Conservation (phyloP, 352 stramenopile species). For the Globisporangium paddicum region DNA sequence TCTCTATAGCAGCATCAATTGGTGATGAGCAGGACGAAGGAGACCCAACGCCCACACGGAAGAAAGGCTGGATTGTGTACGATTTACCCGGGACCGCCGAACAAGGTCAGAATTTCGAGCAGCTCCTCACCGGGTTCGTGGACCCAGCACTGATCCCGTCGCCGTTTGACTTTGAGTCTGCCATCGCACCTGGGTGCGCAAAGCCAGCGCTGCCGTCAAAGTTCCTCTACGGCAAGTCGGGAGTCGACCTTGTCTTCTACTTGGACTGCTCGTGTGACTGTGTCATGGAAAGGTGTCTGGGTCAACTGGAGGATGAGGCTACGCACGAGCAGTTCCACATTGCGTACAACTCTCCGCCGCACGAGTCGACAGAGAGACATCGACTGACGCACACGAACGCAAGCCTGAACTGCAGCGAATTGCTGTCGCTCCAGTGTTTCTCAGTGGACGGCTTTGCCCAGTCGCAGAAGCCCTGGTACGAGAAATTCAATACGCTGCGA, state of each 20-base stretch:
- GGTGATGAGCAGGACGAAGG: neutral
- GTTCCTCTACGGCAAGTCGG: constrained; percentile 63
- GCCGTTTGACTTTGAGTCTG: constrained; percentile 51
- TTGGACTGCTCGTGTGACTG: constrained; percentile 31
- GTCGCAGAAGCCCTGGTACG: constrained; percentile 36
- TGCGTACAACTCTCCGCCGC: constrained; percentile 34
- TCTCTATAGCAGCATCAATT: neutral
- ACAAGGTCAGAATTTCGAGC: constrained; percentile 44
- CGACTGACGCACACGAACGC: constrained; percentile 47
- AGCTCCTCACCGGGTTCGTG: constrained; percentile 51
- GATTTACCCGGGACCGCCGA: constrained; percentile 47
- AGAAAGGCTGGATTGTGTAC: constrained; percentile 57
- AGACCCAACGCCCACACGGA: neutral
- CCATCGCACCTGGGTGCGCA: constrained; percentile 32
- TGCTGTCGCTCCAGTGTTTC: constrained; percentile 54
- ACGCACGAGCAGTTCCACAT: constrained; percentile 45
- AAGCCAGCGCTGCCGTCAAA: constrained; percentile 31
- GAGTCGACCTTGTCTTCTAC: constrained; percentile 69
- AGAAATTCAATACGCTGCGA: constrained; percentile 47
- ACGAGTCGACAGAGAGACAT: constrained; percentile 46
- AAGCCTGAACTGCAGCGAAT: constrained; percentile 33
- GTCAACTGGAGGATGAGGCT: constrained; percentile 41
- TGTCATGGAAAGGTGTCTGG: constrained; percentile 55
- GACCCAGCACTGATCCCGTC: constrained; percentile 34
- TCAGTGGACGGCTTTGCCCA: constrained; percentile 18